Evolutionary conservation across 306 rosid species (phyloP).

Genomic region (Castanospermum australe): DNA sequence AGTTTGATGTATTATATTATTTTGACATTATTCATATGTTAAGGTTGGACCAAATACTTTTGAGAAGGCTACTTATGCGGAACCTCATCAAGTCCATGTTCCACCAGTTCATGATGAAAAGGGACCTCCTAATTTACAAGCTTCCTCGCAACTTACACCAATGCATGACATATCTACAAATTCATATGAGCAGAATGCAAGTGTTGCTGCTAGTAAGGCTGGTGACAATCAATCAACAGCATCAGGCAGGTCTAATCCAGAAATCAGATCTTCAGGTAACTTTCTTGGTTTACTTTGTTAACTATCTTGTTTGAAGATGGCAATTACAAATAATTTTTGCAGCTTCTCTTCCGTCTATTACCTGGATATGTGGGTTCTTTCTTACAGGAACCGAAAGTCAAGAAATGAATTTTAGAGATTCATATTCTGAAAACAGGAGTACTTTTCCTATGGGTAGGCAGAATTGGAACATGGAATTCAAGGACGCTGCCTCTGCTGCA

Average conservation of each 20-base stretch:
- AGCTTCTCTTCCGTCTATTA: constrained; percentile 11
- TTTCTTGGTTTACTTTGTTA: neutral
- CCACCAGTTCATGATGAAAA: constrained; percentile 47
- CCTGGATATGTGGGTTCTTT: constrained; percentile 32
- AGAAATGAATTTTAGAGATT: constrained; percentile 36
- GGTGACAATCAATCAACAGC: constrained; percentile 32
- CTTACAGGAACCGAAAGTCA: constrained; percentile 44
- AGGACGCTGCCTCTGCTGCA: constrained; percentile 96
- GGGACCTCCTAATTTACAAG: constrained; percentile 45
- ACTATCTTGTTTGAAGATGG: neutral
- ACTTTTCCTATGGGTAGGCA: constrained; percentile 39
- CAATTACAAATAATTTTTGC: neutral
- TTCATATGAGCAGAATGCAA: constrained; percentile 38
- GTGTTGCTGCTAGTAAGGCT: constrained; percentile 33
- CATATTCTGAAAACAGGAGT: constrained; percentile 48
- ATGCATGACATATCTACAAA: constrained; percentile 30
- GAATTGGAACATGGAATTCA: constrained; percentile 74
- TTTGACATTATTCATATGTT: constrained; percentile 14
- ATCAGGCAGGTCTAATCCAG: constrained; percentile 40
- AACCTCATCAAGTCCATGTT: constrained; percentile 51
- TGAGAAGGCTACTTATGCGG: constrained; percentile 50
- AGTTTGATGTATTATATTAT: constrained; percentile 1
- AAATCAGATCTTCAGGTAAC: constrained; percentile 60
- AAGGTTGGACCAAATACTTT: constrained; percentile 72
- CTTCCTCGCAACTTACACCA: constrained; percentile 41